A percentile compares a stretch with the other conserved stretches of the same genome.
phyloP scores from a whole-genome alignment of 257 asterid genomes.

The Euphrasia confusa region DNA sequence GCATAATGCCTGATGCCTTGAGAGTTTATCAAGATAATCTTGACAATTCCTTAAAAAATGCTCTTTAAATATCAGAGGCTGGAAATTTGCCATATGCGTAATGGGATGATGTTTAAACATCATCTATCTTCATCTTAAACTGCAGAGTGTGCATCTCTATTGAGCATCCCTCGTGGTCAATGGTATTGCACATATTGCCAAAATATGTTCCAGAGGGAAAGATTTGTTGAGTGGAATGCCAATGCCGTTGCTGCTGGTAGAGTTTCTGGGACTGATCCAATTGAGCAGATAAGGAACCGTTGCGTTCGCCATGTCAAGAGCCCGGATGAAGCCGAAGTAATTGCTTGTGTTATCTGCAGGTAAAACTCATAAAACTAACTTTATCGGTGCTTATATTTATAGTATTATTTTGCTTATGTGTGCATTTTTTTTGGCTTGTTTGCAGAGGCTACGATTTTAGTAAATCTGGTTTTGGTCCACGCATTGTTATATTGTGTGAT shows the following conservation, averaged over 20 bases:
- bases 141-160: conserved; percentile 87
- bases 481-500: conserved; percentile 91
- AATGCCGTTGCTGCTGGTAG: conserved; percentile 97
- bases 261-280: conserved; percentile 62
- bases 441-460: conserved; percentile 94
- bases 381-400: conserved; percentile 1
- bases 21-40: conserved; percentile 13
- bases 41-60: background rate
- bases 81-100: conserved; percentile 12
- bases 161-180: conserved; percentile 73
- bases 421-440: conserved; percentile 14
- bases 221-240: conserved; percentile 61
- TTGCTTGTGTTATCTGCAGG: conserved; percentile 98
- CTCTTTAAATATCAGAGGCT: background rate
- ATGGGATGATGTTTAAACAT: conserved; percentile 3
- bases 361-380: conserved; percentile 27
- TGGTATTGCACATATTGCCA: conserved; percentile 98
- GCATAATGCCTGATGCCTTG: conserved; percentile 7
- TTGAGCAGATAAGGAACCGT: conserved; percentile 77
- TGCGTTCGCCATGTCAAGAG: conserved; percentile 78
- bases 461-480: conserved; percentile 98
- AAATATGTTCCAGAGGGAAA: conserved; percentile 82
- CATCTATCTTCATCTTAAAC: conserved; percentile 22
- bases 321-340: conserved; percentile 86
- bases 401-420: background rate